A percentile compares a stretch with the other conserved stretches of the same genome.
These are phyloP conservation scores for Echinosophora koreensis DNA, from an alignment of 306 rosid genomes.

Conservation along the genomic window DNA sequence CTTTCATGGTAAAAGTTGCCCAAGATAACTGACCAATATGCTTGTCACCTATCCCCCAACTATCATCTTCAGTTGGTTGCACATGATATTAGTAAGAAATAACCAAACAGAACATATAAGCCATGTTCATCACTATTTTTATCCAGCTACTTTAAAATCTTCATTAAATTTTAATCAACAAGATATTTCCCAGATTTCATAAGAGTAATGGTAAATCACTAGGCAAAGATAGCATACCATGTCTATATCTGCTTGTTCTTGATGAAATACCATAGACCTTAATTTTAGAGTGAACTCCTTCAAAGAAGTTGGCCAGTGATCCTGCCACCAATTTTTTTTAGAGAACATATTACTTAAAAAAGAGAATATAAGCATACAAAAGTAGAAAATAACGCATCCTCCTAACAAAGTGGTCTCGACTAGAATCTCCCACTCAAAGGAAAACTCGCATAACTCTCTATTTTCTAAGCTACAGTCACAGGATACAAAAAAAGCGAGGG, in stretches of 20 bases:
- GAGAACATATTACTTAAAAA: slow-evolving; percentile 24
- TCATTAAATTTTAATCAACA: slow-evolving; percentile 27
- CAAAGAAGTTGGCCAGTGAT: slow-evolving; percentile 83
- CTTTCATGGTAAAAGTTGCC: slow-evolving; percentile 14
- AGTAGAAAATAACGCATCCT: slow-evolving; percentile 26
- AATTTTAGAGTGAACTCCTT: slow-evolving; percentile 61
- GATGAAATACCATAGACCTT: slow-evolving; percentile 70
- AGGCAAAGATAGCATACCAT: slow-evolving; percentile 53
- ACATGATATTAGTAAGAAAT: slow-evolving; percentile 17
- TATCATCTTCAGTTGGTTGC: slow-evolving; percentile 5
- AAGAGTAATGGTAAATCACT: slow-evolving; percentile 17
- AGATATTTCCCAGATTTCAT: slow-evolving; percentile 25
- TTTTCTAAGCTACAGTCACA: too few relatives aligned
- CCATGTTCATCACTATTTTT: slow-evolving; percentile 13
- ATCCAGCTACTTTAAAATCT: slow-evolving; percentile 4
- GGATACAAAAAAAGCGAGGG: too few relatives aligned
- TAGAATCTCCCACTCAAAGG: too few relatives aligned
- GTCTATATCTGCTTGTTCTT: slow-evolving; percentile 70
- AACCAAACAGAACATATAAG: slow-evolving; percentile 14
- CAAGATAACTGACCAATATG: slow-evolving; percentile 9
- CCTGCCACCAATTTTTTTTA: slow-evolving; percentile 57
- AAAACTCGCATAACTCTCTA: too few relatives aligned
- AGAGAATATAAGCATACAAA: slow-evolving; percentile 31
- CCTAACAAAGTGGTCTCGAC: too few relatives aligned
- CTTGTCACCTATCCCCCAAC: not conserved